These are phyloP conservation scores for Adansonia madagascariensis DNA, from an alignment of 441 rosid genomes.

Conservation along the genomic window DNA sequence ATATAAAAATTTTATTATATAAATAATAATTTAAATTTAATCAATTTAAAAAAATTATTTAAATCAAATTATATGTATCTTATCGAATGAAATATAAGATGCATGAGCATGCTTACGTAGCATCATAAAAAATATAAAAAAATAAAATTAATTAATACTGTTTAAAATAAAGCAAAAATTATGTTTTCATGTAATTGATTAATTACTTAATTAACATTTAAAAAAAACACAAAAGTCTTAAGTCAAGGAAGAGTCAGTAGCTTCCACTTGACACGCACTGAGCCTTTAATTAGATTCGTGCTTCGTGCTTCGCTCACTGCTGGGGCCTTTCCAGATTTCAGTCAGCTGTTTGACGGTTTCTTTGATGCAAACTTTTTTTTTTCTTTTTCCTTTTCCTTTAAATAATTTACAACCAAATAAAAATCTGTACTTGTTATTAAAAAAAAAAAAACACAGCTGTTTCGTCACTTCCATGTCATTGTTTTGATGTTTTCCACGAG, in stretches of 20 bases:
- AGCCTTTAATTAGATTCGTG: background rate
- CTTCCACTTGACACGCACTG: background rate
- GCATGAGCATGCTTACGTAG: too few species aligned
- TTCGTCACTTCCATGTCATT: background rate
- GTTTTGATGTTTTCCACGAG: slow-evolving; percentile 29
- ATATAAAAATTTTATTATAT: too few species aligned
- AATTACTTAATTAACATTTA: background rate
- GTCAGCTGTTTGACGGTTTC: background rate
- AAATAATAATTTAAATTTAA: too few species aligned
- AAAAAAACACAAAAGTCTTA: background rate
- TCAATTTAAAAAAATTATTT: too few species aligned
- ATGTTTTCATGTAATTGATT: background rate
- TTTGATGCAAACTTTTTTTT: background rate
- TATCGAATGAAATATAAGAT: too few species aligned
- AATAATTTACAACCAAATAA: background rate
- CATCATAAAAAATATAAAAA: background rate
- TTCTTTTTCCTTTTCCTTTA: background rate
- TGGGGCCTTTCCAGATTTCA: background rate
- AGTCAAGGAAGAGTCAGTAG: background rate
- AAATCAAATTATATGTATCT: too few species aligned
- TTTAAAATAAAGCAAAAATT: background rate
- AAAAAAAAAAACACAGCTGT: background rate
- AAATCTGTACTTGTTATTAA: background rate
- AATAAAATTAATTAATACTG: background rate
- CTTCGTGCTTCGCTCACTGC: background rate